Evolutionary conservation across 805 yeast genomes (phyloP).

Genomic region (Sporopachydermia lactativora): DNA sequence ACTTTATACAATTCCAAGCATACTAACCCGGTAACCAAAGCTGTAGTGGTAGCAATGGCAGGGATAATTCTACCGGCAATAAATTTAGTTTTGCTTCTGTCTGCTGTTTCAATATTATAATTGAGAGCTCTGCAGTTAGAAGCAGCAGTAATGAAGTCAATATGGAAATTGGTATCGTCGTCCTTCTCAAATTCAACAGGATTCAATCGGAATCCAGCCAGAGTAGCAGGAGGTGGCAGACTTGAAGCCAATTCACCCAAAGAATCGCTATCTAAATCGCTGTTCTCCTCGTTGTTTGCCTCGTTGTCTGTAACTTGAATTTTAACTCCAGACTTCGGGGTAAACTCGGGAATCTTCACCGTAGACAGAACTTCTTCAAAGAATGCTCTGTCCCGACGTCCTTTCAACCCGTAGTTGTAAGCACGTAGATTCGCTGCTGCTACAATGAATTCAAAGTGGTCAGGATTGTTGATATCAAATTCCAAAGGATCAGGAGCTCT

Average conservation of each 20-base stretch:
- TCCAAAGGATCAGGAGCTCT: conserved; percentile 83
- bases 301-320: conserved; percentile 82
- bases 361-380: conserved; percentile 41
- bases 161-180: conserved; percentile 93
- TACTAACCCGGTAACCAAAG: conserved; percentile 88
- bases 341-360: conserved; percentile 45
- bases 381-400: conserved; percentile 38
- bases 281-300: conserved; percentile 52
- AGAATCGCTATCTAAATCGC: conserved; percentile 42
- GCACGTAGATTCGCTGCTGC: conserved; percentile 92
- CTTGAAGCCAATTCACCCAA: conserved; percentile 56
- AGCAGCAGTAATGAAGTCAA: conserved; percentile 90
- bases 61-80: conserved; percentile 98
- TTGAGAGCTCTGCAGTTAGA: conserved; percentile 93
- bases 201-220: conserved; percentile 74
- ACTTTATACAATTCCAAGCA: conserved; percentile 88
- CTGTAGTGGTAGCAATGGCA: conserved; percentile 99
- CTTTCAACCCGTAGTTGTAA: conserved; percentile 77
- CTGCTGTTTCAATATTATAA: conserved; percentile 80
- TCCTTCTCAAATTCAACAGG: conserved; percentile 98
- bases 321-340: conserved; percentile 59
- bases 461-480: conserved; percentile 61
- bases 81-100: conserved; percentile 80
- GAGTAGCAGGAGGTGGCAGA: conserved; percentile 76
- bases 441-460: conserved; percentile 71